Conservation (phyloP, 352 stramenopile genomes). For the Phytophthora citricola region DNA sequence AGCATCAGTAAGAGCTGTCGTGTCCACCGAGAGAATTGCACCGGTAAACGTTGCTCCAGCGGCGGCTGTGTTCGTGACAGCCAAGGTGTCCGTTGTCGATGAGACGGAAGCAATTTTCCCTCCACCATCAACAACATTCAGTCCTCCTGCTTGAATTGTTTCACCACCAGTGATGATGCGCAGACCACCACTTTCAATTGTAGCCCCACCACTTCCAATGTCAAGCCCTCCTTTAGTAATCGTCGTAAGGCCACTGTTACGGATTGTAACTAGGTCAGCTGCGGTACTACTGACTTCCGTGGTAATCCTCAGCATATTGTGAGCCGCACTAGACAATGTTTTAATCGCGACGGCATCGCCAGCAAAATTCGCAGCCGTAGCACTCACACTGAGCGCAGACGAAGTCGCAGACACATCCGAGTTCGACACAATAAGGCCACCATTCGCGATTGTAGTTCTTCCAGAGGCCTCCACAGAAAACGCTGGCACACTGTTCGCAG, state of each 20-base stretch:
- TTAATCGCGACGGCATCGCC: slow-evolving; percentile 48
- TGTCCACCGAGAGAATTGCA: slow-evolving; percentile 14
- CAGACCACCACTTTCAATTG: slow-evolving; percentile 49
- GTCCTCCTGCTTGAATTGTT: slow-evolving; percentile 41
- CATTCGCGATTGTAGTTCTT: slow-evolving; percentile 55
- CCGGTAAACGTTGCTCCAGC: not conserved
- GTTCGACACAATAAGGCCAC: slow-evolving; percentile 47
- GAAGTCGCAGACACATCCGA: slow-evolving; percentile 16
- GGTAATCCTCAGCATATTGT: slow-evolving; percentile 58
- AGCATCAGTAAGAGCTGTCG: slow-evolving; percentile 8
- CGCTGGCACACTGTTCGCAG: slow-evolving; percentile 28
- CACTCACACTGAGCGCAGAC: slow-evolving; percentile 39
- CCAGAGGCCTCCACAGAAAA: slow-evolving; percentile 62
- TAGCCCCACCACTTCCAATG: slow-evolving; percentile 49
- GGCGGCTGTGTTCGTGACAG: slow-evolving; percentile 9
- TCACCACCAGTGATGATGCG: slow-evolving; percentile 40
- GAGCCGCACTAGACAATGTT: slow-evolving; percentile 37
- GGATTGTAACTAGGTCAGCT: slow-evolving; percentile 51
- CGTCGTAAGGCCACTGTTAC: slow-evolving; percentile 51
- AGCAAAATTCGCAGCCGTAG: slow-evolving; percentile 33
- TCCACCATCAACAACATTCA: slow-evolving; percentile 48
- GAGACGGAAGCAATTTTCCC: slow-evolving; percentile 31
- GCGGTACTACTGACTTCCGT: slow-evolving; percentile 13
- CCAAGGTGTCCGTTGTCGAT: slow-evolving; percentile 16
- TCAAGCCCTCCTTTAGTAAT: slow-evolving; percentile 49